Evolutionary conservation across 345 rosid species (phyloP), one percentile per base, ranked within the genome.

Genomic region (Eutrema yunnanense): DNA sequence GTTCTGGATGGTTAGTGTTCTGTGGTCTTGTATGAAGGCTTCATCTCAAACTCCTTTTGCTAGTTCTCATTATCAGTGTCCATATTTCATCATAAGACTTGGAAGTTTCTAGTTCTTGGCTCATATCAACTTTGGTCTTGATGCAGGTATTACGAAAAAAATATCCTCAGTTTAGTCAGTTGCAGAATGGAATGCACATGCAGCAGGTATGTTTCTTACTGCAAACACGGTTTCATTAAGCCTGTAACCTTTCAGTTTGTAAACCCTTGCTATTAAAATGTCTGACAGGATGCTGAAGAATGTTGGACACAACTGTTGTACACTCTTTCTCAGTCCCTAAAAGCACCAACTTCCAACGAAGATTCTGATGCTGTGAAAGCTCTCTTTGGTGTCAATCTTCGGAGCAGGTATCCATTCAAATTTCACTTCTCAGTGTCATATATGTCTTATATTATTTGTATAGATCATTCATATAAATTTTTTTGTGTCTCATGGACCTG

Each of bases 261-360:
- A 74, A 52, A 65, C 67, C 49, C 43, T 11, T 78, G 6, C 50
- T 41, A 22, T 56, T 40, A 69, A 55, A 72, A 40, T 79, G 4
- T 59, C 8, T 62, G 46, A 74, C 86, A 95, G 98, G 99, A 92
- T 82, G 98, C 98, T 71, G 99, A 95, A 80, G 99, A 92, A 80
- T 95, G 99, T 80, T 95, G 99, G 99, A 84, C 96, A 10, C 99
- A 92, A 72, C 90, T 95, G 73, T 71, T 95, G 38, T 90, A 87
- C 82, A 92, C 96, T 8, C 96, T 92, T 76, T 92, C 99, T 16
- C 99, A 86, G 79, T 87, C 97, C 62, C 89, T 95, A 36, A 76
- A 87, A 78, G 62, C 96, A 61, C 82, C 88, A 22, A 78, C 65
- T 78, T 72, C 84, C 79, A 95, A 96, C 65, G 91, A 85, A 54